Evolutionary conservation across 208 protist species (phyloP), one percentile per base, ranked within the genome.

Genomic region (Phytomonas francai): DNA sequence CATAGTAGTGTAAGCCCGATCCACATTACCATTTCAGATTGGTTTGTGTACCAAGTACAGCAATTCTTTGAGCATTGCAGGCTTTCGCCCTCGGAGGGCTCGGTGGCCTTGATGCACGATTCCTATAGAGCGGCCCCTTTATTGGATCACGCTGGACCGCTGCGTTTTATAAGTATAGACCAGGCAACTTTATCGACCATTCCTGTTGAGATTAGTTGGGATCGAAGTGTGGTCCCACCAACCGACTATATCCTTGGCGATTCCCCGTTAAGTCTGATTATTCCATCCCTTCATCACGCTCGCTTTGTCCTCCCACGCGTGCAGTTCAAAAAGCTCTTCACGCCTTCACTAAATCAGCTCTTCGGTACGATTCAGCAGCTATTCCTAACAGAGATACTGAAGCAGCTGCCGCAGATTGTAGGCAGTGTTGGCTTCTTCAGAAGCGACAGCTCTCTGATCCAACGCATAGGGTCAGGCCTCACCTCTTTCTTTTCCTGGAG

Each of bases 241-340:
- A 65, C 82, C n/a, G 81, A 86, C 65, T 73, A 81, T 36, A 31
- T 89, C 32, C 70, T 89, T 25, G 69, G 72, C 56, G 75, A 77
- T 61, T 86, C 81, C 7, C 64, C 68, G 2, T 64, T 90, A n/a
- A n/a, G 70, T 12, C 73, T 68, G 27, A 60, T 89, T 33, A 75
- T 89, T 34, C 84, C 81, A 7, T 87, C 81, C n/a, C 70, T 90
- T 27, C 77, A 83, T 49, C 74, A 80, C 30, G 84, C 84, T 25
- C 68, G 72, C 29, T 66, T 90, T 19, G 63, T 67, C 8, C 63
- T 90, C 1, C 83, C 83, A 1, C 80, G 67, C 30, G 36, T 84
- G 49, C 73, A 75, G 25, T 72, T 84, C 51, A 65, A 70, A 54
- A 77, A 85, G 31, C 54, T 88, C 28, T 77, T 65, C 32, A 61